These are phyloP conservation scores for Puya raimondii DNA, from an alignment of 176 grass and related monocot species.

Conservation along the genomic window DNA sequence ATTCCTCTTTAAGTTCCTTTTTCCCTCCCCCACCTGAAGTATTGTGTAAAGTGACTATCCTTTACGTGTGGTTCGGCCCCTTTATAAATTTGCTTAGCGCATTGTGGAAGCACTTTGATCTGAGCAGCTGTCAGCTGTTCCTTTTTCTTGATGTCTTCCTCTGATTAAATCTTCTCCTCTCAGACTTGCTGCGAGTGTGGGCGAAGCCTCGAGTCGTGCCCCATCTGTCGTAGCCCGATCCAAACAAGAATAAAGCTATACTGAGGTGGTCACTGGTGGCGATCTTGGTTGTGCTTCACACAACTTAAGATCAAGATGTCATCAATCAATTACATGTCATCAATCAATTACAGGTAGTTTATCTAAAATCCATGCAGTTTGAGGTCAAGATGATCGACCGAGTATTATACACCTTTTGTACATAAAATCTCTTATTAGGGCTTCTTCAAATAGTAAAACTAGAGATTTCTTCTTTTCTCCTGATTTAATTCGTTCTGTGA, in stretches of 20 bases:
- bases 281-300: too few relatives aligned
- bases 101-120: too few relatives aligned
- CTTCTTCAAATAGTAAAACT: too few relatives aligned
- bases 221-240: conserved; percentile 31
- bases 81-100: too few relatives aligned
- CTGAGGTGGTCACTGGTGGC: neutral
- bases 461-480: too few relatives aligned
- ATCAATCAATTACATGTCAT: neutral
- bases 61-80: too few relatives aligned
- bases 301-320: neutral
- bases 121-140: neutral
- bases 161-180: neutral
- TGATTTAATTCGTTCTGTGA: too few relatives aligned
- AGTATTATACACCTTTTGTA: too few relatives aligned
- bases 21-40: neutral
- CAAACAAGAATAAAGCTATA: conserved; percentile 36
- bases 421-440: too few relatives aligned
- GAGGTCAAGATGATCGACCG: too few relatives aligned
- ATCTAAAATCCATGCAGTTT: too few relatives aligned
- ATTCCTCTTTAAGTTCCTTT: neutral
- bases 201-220: conserved; percentile 23
- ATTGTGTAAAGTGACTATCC: neutral
- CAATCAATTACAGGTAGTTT: neutral
- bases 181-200: conserved; percentile 37
- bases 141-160: neutral